phyloP scores from a whole-genome alignment of 1,139 yeast species.

The Protomyces gravidus region DNA sequence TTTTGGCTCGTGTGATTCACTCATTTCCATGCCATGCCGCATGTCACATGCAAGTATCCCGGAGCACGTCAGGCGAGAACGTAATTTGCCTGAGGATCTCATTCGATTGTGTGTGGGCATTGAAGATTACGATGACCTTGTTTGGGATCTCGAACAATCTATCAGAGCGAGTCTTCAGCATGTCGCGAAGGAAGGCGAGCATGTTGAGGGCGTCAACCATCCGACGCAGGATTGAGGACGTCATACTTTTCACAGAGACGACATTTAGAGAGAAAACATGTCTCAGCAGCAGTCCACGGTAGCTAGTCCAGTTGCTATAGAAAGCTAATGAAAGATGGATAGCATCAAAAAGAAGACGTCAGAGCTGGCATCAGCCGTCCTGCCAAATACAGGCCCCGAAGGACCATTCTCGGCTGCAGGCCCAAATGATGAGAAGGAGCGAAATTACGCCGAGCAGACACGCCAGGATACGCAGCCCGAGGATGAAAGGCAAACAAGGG shows the following conservation, averaged over 20 bases:
- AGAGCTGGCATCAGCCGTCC: conserved; percentile 6
- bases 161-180: conserved; percentile 8
- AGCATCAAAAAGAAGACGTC: conserved; percentile 14
- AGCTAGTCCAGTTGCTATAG: not conserved
- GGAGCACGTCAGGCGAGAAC: conserved; percentile 67
- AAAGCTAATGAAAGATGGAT: conserved; percentile 7
- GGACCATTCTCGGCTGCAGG: conserved; percentile 10
- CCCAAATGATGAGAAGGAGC: conserved; percentile 2
- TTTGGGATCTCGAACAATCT: conserved; percentile 51
- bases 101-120: conserved; percentile 82
- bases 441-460: conserved; percentile 11
- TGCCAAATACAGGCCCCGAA: conserved; percentile 19
- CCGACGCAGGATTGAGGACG: conserved; percentile 15
- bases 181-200: conserved; percentile 19
- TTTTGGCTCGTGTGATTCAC: conserved; percentile 88
- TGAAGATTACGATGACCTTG: conserved; percentile 74
- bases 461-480: conserved; percentile 11
- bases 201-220: conserved; percentile 22
- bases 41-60: conserved; percentile 95
- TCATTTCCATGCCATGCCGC: conserved; percentile 70
- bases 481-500: not conserved
- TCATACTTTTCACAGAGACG: not conserved
- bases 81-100: conserved; percentile 79
- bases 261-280: not conserved
- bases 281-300: conserved; percentile 14